phyloP scores from a whole-genome alignment of 768 basidiomycete genomes.

The Tulasnella sp. region DNA sequence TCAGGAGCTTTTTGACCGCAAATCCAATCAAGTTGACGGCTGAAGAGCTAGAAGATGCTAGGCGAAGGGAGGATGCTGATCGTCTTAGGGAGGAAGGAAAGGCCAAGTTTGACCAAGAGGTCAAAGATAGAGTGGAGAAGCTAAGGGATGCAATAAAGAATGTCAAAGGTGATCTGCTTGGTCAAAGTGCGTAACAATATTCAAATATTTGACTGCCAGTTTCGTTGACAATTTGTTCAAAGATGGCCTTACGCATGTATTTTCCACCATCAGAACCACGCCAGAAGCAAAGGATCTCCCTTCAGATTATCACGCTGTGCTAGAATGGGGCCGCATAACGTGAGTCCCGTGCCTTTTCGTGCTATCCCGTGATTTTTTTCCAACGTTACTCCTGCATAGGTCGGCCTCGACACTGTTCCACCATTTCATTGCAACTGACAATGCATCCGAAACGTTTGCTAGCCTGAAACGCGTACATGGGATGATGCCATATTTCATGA shows the following conservation, averaged over 20 bases:
- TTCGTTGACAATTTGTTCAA: neutral
- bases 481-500: slow-evolving; percentile 94
- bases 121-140: slow-evolving; percentile 72
- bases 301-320: slow-evolving; percentile 68
- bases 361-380: too few relatives aligned
- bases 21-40: slow-evolving; percentile 52
- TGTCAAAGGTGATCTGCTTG: slow-evolving; percentile 90
- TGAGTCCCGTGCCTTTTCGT: slow-evolving; percentile 41
- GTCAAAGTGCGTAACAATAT: slow-evolving; percentile 40
- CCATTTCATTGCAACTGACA: slow-evolving; percentile 84
- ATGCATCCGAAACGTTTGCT: slow-evolving; percentile 77
- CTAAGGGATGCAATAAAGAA: slow-evolving; percentile 70
- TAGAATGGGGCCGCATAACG: slow-evolving; percentile 98
- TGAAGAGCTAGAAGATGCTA: slow-evolving; percentile 69
- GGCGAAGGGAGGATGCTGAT: slow-evolving; percentile 78
- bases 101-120: slow-evolving; percentile 73
- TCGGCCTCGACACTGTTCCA: slow-evolving; percentile 95
- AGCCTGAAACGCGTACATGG: slow-evolving; percentile 87
- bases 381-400: slow-evolving; percentile 37
- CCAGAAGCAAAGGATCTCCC: slow-evolving; percentile 67
- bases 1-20: slow-evolving; percentile 73
- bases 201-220: too few relatives aligned
- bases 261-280: slow-evolving; percentile 73
- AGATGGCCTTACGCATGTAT: slow-evolving; percentile 86
- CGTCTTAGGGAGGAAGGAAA: slow-evolving; percentile 73